Evolutionary conservation across 441 rosid species (phyloP), one percentile per base, ranked within the genome.

Genomic region (Erodium moschatum): DNA sequence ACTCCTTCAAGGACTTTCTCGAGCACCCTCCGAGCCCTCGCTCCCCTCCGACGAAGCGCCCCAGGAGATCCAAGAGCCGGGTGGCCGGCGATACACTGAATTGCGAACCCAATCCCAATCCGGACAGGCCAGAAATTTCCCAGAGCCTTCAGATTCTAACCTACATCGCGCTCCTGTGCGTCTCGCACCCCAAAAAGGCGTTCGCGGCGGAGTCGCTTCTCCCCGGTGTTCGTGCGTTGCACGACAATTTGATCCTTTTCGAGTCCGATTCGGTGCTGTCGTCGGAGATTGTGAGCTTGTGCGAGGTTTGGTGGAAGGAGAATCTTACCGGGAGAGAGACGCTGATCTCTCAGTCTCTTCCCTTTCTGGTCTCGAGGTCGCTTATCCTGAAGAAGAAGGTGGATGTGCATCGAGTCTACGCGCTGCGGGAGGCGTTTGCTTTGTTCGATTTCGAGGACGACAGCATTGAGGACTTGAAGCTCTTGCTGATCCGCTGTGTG

Each of bases 251-350:
- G 76, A 65, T 85, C 3, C 71, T 86, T 31, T 87, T 94, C 19
- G 97, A 89, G 79, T 86, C 86, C 24, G 90, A 89, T 81, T 67
- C 83, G 29, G 78, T 56, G 69, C 68, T 94, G 70, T 81, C 85
- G 40, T 61, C 76, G 18, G 97, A 89, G 76, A 79, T 88, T 16
- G 83, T 86, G n/a, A 78, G 78, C 40, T 64, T 89, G 20, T 94
- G 97, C 10, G 99, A 94, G 87, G 70, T 73, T 21, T 94, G 88
- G 86, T 89, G 96, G 97, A 88, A 86, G 74, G 89, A 75, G 74
- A 81, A 76, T 52, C 67, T 85, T 2, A 64, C 78, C 1, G 90
- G 73, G 6, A 78, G 86, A 64, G 96, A 89, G 60, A 72, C 77
- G 65, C 69, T 94, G 31, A 88, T 94, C 76, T 85, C 96, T 2